These are phyloP conservation scores for Aspergillus campestris DNA, from an alignment of 495 filamentous ascomycete genomes.

Conservation along the genomic window DNA sequence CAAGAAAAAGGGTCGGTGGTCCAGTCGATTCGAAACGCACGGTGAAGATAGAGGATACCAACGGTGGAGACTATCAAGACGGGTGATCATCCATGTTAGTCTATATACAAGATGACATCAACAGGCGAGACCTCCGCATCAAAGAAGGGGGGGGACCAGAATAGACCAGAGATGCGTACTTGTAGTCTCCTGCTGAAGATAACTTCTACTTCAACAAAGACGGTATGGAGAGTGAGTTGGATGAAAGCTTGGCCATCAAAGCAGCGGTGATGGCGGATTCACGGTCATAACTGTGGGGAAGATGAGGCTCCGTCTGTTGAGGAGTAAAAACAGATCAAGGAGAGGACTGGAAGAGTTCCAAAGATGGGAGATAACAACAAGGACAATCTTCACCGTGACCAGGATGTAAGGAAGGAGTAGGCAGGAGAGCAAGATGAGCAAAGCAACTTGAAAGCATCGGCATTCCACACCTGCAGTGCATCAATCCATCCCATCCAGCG, in stretches of 20 bases:
- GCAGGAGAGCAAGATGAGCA: too few species aligned
- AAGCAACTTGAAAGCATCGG: too few species aligned
- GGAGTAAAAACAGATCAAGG: not conserved
- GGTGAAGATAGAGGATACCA: not conserved
- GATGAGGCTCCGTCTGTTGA: not conserved
- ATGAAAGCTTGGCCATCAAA: conserved; percentile 9
- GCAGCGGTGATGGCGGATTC: not conserved
- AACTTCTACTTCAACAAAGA: not conserved
- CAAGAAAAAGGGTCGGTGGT: conserved; percentile 3
- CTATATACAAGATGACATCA: not conserved
- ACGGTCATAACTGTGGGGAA: conserved; percentile 8
- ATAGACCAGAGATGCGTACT: not conserved
- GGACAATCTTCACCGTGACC: too few species aligned
- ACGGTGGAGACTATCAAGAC: not conserved
- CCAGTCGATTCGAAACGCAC: not conserved
- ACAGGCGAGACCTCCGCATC: not conserved
- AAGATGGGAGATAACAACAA: too few species aligned
- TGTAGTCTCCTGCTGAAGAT: too few species aligned
- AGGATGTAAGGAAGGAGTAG: too few species aligned
- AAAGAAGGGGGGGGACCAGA: not conserved
- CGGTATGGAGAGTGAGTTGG: not conserved
- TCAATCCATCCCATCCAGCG: too few species aligned
- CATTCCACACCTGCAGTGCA: too few species aligned
- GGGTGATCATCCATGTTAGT: conserved; percentile 7
- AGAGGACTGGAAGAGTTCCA: too few species aligned